Conservation (phyloP, 1,139 yeast species). For the Lodderomyces theae region DNA sequence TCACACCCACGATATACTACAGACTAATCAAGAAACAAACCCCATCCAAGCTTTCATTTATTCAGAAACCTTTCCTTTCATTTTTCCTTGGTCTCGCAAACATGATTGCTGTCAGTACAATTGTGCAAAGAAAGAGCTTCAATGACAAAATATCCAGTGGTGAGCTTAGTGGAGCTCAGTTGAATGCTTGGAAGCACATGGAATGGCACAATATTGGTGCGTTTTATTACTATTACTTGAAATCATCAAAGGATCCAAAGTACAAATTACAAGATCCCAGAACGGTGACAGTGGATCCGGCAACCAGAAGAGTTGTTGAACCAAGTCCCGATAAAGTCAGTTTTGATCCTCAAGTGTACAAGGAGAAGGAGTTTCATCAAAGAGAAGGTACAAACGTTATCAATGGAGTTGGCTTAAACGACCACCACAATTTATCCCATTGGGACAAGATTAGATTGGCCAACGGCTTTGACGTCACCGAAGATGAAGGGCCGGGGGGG, state of each 20-base stretch:
- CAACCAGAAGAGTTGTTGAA: background rate
- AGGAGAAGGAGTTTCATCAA: constrained; percentile 3
- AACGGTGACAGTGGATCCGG: constrained; percentile 3
- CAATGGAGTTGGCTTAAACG: constrained; percentile 4
- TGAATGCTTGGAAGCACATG: constrained; percentile 37
- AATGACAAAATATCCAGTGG: constrained; percentile 11
- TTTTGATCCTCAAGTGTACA: constrained; percentile 8
- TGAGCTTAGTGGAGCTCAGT: constrained; percentile 11
- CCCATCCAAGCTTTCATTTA: constrained; percentile 7
- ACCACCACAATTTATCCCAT: constrained; percentile 13
- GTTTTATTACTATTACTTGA: constrained; percentile 36
- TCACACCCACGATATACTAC: constrained; percentile 26
- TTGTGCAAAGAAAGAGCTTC: constrained; percentile 24
- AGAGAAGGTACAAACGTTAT: background rate
- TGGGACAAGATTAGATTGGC: constrained; percentile 30
- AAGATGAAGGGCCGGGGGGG: background rate
- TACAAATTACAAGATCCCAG: constrained; percentile 17
- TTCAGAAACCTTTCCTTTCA: constrained; percentile 36
- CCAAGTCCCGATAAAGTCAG: constrained; percentile 6
- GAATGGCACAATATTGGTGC: constrained; percentile 36
- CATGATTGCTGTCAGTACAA: constrained; percentile 24
- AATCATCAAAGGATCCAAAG: constrained; percentile 33
- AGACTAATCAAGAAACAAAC: constrained; percentile 12
- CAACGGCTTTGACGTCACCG: constrained; percentile 21
- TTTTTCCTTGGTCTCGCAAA: constrained; percentile 30